Evolutionary conservation across 1,139 yeast genomes (phyloP).

Genomic region (Zygosaccharomyces sapae): DNA sequence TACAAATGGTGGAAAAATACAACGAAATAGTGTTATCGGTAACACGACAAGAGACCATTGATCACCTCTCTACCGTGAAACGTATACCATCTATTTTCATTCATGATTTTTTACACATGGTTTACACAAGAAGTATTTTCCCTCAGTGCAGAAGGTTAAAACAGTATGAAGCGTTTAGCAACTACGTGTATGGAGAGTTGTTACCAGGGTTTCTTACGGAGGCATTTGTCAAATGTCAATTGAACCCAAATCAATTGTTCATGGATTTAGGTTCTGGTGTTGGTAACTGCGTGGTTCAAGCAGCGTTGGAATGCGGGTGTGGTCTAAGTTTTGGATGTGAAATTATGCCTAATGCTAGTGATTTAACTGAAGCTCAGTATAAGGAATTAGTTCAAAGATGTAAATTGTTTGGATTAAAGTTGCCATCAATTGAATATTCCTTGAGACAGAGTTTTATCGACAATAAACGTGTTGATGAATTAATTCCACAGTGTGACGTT

Average conservation of each 20-base stretch:
- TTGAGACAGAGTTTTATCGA: slow-evolving; percentile 68
- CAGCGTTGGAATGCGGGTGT: slow-evolving; percentile 83
- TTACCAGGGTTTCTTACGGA: slow-evolving; percentile 71
- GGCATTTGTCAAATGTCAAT: slow-evolving; percentile 60
- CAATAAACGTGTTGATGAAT: slow-evolving; percentile 51
- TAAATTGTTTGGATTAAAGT: slow-evolving; percentile 56
- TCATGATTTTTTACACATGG: slow-evolving; percentile 66
- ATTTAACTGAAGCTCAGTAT: slow-evolving; percentile 58
- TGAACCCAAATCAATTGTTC: slow-evolving; percentile 53
- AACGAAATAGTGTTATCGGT: slow-evolving; percentile 40
- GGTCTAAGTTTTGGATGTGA: slow-evolving; percentile 79
- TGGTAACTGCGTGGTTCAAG: slow-evolving; percentile 87
- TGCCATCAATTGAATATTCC: slow-evolving; percentile 55
- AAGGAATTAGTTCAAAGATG: slow-evolving; percentile 56
- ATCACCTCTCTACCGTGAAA: slow-evolving; percentile 39
- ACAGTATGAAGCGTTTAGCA: slow-evolving; percentile 79
- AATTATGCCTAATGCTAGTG: slow-evolving; percentile 77
- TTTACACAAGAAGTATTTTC: slow-evolving; percentile 73
- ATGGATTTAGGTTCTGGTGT: slow-evolving; percentile 93
- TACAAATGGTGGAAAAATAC: slow-evolving; percentile 40
- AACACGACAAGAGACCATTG: slow-evolving; percentile 37
- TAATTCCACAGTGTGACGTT: slow-evolving; percentile 63
- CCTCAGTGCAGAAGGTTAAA: slow-evolving; percentile 64
- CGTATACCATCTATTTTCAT: slow-evolving; percentile 53
- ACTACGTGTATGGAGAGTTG: slow-evolving; percentile 86